Conservation (phyloP, 495 filamentous ascomycete genomes). For the Aspergillus nidulans region DNA sequence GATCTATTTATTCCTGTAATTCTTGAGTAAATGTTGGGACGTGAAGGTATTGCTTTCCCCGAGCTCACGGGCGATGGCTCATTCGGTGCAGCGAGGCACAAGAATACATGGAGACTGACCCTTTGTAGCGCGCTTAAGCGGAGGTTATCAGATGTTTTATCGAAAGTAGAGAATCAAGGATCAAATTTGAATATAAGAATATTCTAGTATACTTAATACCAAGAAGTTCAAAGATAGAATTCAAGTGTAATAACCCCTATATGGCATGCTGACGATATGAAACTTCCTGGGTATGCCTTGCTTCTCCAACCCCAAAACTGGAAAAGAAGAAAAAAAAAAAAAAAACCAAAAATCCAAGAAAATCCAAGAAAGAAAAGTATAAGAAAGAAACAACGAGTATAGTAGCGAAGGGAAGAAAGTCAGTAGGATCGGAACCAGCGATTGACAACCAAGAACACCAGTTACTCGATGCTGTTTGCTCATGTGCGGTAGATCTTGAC, state of each 20-base stretch:
- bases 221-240: too few species aligned
- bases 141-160: too few species aligned
- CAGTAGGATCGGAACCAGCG: not conserved
- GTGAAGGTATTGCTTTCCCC: too few species aligned
- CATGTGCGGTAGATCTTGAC: constrained; percentile 55
- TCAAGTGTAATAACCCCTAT: too few species aligned
- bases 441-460: not conserved
- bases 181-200: too few species aligned
- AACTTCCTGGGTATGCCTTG: constrained; percentile 21
- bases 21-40: not conserved
- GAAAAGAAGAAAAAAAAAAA: constrained; percentile 1
- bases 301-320: constrained; percentile 14
- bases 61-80: too few species aligned
- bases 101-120: too few species aligned
- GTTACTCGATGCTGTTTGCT: not conserved
- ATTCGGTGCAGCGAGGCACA: too few species aligned
- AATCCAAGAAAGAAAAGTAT: not conserved
- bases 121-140: too few species aligned
- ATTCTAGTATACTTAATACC: not conserved
- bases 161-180: too few species aligned
- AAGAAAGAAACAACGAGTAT: too few species aligned
- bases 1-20: constrained; percentile 18
- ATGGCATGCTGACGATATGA: not conserved
- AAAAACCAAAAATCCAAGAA: constrained; percentile 11
- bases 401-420: not conserved